A percentile compares a stretch with the other conserved stretches of the same genome.
These are phyloP conservation scores for Pyronema omphalodes DNA, from an alignment of 495 filamentous ascomycete genomes.

Conservation along the genomic window DNA sequence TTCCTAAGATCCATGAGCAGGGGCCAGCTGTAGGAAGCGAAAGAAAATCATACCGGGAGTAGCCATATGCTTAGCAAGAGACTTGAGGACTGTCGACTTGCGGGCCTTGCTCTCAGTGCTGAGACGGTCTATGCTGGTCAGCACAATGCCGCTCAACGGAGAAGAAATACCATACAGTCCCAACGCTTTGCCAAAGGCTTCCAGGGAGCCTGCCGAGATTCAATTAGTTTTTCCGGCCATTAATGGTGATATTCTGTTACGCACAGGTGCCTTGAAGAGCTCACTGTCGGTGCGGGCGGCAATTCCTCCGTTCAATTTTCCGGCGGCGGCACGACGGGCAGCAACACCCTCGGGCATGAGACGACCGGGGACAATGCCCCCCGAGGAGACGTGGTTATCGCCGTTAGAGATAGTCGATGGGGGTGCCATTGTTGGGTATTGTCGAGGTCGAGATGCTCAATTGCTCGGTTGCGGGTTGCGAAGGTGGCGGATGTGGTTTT, in stretches of 20 bases:
- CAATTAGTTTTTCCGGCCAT: not conserved
- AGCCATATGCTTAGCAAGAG: conserved; percentile 49
- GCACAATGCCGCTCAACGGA: not conserved
- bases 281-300: conserved; percentile 62
- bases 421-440: not conserved
- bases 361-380: conserved; percentile 32
- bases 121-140: conserved; percentile 31
- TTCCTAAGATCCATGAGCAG: conserved; percentile 24
- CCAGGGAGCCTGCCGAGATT: conserved; percentile 26
- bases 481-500: not conserved
- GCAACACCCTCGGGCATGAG: conserved; percentile 54
- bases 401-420: conserved; percentile 1
- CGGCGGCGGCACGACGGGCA: conserved; percentile 47
- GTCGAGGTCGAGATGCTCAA: too few species aligned
- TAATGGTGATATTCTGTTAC: not conserved
- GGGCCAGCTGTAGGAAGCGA: not conserved
- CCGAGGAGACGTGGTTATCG: conserved; percentile 11
- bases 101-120: conserved; percentile 37
- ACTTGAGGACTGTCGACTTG: conserved; percentile 52
- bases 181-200: conserved; percentile 70
- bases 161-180: conserved; percentile 38
- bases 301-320: conserved; percentile 49
- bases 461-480: not conserved
- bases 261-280: conserved; percentile 58
- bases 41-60: conserved; percentile 14